phyloP scores from a whole-genome alignment of 257 asterid genomes.

The Eucommia ulmoides region DNA sequence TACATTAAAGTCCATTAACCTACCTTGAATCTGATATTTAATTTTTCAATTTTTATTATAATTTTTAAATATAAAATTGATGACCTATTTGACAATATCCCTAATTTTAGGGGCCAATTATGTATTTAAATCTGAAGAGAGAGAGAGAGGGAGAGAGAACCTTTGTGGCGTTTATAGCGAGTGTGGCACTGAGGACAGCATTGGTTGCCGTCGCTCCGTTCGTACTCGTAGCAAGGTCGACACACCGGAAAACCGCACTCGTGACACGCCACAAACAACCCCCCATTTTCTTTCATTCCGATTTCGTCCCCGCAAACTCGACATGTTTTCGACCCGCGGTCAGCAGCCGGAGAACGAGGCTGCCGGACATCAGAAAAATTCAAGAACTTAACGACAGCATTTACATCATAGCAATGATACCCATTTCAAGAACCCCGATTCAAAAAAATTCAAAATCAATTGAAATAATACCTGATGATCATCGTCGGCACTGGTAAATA shows the following conservation, averaged over 20 bases:
- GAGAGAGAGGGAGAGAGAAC: no score
- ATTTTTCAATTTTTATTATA: no score
- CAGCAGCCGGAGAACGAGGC: conserved; percentile 17
- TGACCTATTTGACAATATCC: no score
- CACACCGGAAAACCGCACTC: conserved; percentile 73
- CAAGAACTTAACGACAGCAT: no score
- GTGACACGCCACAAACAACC: conserved; percentile 43
- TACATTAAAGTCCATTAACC: no score
- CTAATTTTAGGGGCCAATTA: no score
- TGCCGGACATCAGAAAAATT: no score
- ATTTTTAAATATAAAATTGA: no score
- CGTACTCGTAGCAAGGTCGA: conserved; percentile 60
- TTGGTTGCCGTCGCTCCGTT: conserved; percentile 63
- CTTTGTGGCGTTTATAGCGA: conserved; percentile 65
- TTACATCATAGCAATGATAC: background rate
- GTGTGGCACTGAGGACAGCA: conserved; percentile 62
- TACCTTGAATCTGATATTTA: no score
- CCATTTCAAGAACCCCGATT: background rate
- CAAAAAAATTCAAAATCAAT: background rate
- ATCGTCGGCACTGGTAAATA: conserved; percentile 30
- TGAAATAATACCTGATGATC: conserved; percentile 26
- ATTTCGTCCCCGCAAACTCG: conserved; percentile 59
- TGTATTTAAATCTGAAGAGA: no score
- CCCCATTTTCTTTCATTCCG: conserved; percentile 38
- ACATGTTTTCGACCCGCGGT: conserved; percentile 20